Conservation (phyloP, 441 rosid species). For the Corymbia calophylla region DNA sequence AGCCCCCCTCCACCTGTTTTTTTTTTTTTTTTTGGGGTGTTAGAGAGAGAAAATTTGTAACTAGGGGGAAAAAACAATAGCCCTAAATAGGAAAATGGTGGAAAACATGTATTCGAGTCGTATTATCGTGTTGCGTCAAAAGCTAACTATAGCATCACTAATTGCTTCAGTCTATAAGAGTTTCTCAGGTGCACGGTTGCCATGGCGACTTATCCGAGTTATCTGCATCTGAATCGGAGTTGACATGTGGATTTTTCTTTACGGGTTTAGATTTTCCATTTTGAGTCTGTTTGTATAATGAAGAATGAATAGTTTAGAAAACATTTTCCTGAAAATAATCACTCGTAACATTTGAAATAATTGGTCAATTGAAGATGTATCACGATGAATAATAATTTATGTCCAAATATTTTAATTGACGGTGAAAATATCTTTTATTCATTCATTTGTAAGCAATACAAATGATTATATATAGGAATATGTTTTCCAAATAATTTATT, state of each 20-base stretch:
- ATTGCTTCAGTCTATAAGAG: too few relatives aligned
- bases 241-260: not conserved
- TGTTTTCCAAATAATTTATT: not conserved
- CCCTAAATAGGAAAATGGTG: not conserved
- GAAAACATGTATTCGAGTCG: not conserved
- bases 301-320: too few relatives aligned
- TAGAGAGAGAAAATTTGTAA: not conserved
- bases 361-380: rapidly evolving
- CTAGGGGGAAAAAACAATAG: not conserved
- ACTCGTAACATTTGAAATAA: not conserved
- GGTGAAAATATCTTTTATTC: too few relatives aligned
- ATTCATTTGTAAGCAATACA: not conserved
- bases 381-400: not conserved
- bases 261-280: not conserved
- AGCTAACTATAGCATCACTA: too few relatives aligned
- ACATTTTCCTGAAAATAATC: rapidly evolving
- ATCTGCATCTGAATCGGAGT: too few relatives aligned
- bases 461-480: not conserved
- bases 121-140: not conserved
- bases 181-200: too few relatives aligned
- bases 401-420: too few relatives aligned
- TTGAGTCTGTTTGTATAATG: not conserved
- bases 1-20: not conserved
- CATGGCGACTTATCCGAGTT: not conserved
- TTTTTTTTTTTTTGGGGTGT: not conserved